Evolutionary conservation across 108 stramenopile species (phyloP).

Genomic region (Cylindrotheca fusiformis): DNA sequence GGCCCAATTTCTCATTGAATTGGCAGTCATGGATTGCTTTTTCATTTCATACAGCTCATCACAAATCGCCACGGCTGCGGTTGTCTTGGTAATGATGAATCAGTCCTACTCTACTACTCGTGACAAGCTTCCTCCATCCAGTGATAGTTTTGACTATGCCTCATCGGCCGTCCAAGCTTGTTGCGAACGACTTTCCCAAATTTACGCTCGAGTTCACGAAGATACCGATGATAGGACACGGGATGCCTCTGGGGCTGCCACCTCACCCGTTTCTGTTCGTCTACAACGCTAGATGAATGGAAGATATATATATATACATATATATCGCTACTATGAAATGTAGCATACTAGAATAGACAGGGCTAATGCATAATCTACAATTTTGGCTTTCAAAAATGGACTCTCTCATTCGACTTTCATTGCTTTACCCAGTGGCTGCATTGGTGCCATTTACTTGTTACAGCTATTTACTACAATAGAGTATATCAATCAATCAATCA

Average conservation of each 20-base stretch:
- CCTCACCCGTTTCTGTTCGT: slow-evolving; percentile 34
- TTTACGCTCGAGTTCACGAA: slow-evolving; percentile 29
- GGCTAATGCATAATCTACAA: no score
- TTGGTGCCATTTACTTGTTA: no score
- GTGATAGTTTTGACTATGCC: slow-evolving; percentile 25
- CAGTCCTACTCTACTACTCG: slow-evolving; percentile 53
- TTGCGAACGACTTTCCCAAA: slow-evolving; percentile 23
- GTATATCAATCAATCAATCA: no score
- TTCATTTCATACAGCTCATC: slow-evolving; percentile 63
- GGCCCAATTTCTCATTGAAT: slow-evolving; percentile 67
- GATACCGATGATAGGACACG: slow-evolving; percentile 3
- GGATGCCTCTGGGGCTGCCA: slow-evolving; percentile 6
- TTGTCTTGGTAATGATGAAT: slow-evolving; percentile 10
- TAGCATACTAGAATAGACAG: no score
- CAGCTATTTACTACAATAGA: no score
- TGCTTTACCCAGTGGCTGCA: no score
- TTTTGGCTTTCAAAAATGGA: no score
- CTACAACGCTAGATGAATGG: no score
- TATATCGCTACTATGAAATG: no score
- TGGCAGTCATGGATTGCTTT: slow-evolving; percentile 70
- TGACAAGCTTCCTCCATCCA: slow-evolving; percentile 26
- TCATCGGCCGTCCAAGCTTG: slow-evolving; percentile 50
- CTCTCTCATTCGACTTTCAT: no score
- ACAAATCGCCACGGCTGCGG: slow-evolving; percentile 58
- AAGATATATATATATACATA: no score